Base-by-base conservation (phyloP, 768 basidiomycete species). In the Leccinum subgranulosum region DNA sequence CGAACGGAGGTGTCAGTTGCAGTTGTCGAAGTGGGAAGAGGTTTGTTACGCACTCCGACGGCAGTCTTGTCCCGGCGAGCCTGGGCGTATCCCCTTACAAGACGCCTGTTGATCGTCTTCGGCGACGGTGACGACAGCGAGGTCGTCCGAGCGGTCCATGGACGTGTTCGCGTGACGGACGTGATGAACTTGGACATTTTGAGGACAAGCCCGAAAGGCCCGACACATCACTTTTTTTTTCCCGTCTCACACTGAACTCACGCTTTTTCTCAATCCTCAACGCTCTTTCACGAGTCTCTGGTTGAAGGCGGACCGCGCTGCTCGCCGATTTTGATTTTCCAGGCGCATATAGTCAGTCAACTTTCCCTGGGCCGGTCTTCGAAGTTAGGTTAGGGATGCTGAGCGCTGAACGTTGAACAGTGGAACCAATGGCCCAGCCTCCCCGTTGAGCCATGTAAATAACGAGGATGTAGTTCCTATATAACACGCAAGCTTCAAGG, bases 21-120 rank as follows among this genome's bases (percentile, higher is more conserved):
- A 23, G 53, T 19, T 25, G 25, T 27, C 25, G 25, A 27, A 33
- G 55, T 14, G 23, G 15, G 6, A 27, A 41, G 9, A 10, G n/a
- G n/a, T n/a, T 31, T 41, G 29, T 47, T 14, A 59, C 69, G 43
- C 54, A 76, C 75, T 55, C 75, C 75, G 52, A 76, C 57, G 3
- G 73, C 60, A 5, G 75, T 65, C 54, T 57, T 70, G 57, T 77
- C 75, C 53, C 66, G n/a, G n/a, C n/a, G n/a, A n/a, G n/a, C n/a
- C n/a, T 62, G 63, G 25, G 67, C 49, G 36, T 70, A 68, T 14
- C 56, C 45, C 29, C 60, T 66, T 7, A 41, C 11, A 11, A 51
- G 54, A 34, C 50, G 12, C 21, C n/a, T 56, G 27, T 39, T 53
- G 9, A 7, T 28, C 45, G n/a, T 23, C 57, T 46, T 6, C 21